phyloP scores from a whole-genome alignment of 805 yeast species.

The Candida boidinii region DNA sequence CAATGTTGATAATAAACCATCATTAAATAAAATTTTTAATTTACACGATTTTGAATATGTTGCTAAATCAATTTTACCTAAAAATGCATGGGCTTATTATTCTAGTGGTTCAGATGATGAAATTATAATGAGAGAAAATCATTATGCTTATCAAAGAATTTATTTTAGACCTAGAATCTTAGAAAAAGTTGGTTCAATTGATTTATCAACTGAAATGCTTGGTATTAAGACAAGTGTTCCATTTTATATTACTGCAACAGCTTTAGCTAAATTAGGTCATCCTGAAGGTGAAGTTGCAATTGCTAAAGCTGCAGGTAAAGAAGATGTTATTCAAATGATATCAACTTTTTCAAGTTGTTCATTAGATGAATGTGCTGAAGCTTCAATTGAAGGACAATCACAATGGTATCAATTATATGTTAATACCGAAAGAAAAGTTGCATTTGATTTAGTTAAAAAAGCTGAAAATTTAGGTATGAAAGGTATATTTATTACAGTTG shows the following conservation, averaged over 20 bases:
- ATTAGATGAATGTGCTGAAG: slow-evolving; percentile 75
- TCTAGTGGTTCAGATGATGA: slow-evolving; percentile 95
- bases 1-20: slow-evolving; percentile 49
- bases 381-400: slow-evolving; percentile 54
- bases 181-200: slow-evolving; percentile 73
- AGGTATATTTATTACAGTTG: slow-evolving; percentile 84
- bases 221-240: slow-evolving; percentile 70
- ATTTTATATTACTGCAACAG: slow-evolving; percentile 87
- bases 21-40: slow-evolving; percentile 64
- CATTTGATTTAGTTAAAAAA: slow-evolving; percentile 52
- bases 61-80: slow-evolving; percentile 70
- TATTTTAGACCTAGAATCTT: slow-evolving; percentile 81
- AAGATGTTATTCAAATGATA: slow-evolving; percentile 77
- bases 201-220: slow-evolving; percentile 61
- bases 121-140: slow-evolving; percentile 83
- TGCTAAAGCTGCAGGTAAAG: slow-evolving; percentile 72
- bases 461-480: slow-evolving; percentile 70
- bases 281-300: slow-evolving; percentile 90
- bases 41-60: slow-evolving; percentile 81
- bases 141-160: slow-evolving; percentile 77
- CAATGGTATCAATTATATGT: slow-evolving; percentile 91
- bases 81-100: slow-evolving; percentile 87
- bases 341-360: slow-evolving; percentile 88
- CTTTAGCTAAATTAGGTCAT: slow-evolving; percentile 85
- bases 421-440: slow-evolving; percentile 61